Evolutionary conservation across 495 filamentous ascomycete genomes (phyloP), one percentile per base, ranked within the genome.

Genomic region (Penicillium arizonense): DNA sequence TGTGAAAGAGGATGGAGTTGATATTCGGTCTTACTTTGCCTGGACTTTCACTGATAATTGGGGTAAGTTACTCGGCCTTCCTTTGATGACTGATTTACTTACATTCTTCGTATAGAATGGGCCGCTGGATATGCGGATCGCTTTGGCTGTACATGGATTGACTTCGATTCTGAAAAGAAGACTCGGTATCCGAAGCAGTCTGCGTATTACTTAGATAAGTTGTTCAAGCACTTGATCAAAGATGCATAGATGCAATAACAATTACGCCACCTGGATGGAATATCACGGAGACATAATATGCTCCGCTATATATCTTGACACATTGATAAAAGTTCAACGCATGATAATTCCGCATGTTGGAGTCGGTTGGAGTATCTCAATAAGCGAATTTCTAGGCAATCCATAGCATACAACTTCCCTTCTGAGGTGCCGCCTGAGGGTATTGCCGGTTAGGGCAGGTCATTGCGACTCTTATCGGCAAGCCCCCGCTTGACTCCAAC

Each of bases 11-110:
- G 70, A 70, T 54, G 74, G 74, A 3, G 62, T 79, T 9, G 71
- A 75, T 44, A 69, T 79, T 39, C 61, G 67, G 26, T 74, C 72
- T 18, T 79, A 79, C 44, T 74, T 79, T 57, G 77, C 71, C 23
- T 79, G 75, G 76, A 74, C 68, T 1, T 71, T 79, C 21, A 68
- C 72, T 28, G 74, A 79, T 64, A 78, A 73, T 45, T 73, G 72
- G 63, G 63, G 58, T 67, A 59, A 50, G 59, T 65, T 18, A 3
- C 9, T 5, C 7, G 4, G 26, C 36, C 20, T 30, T 33, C 0
- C 13, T 30, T 7, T 39, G 13, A 18, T 24, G 3, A 6, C 44
- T 36, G 56, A 12, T 36, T 51, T 11, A 44, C 58, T 64, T 16
- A 59, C 38, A 11, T 24, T 12, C 3, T 21, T 30, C 14, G 14